Conservation (phyloP, 23 red algal species). For the Gracilaria caudata region DNA sequence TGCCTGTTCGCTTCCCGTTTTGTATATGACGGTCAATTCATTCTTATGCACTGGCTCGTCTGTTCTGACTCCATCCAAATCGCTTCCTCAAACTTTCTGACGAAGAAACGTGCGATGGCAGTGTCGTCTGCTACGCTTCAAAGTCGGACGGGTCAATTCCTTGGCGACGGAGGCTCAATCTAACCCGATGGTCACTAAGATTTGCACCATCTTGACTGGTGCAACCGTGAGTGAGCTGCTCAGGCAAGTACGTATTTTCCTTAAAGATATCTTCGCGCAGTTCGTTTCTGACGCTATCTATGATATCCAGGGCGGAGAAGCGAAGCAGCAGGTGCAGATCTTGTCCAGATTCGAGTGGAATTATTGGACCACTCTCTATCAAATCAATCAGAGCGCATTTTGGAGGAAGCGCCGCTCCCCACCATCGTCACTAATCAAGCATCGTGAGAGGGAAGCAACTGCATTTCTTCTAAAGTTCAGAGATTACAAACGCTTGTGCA, state of each 20-base stretch:
- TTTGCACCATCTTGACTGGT: conserved; percentile 57
- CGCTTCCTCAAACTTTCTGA: background rate
- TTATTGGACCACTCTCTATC: conserved; percentile 19
- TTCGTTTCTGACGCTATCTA: background rate
- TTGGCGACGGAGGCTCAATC: background rate
- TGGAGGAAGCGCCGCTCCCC: conserved; percentile 54
- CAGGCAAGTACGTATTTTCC: background rate
- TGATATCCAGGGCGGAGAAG: conserved; percentile 9
- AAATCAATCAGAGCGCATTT: conserved; percentile 62
- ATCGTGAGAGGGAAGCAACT: conserved; percentile 82
- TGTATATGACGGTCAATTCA: background rate
- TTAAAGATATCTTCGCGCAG: background rate
- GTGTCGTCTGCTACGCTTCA: background rate
- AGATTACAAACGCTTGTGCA: conserved; percentile 67
- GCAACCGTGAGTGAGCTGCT: conserved; percentile 32
- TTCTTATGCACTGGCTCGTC: background rate
- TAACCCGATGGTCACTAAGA: background rate
- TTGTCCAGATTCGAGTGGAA: conserved; percentile 88
- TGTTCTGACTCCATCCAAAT: background rate
- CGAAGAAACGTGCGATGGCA: background rate
- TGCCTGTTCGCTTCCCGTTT: background rate
- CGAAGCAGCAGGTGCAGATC: conserved; percentile 74
- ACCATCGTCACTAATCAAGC: conserved; percentile 88
- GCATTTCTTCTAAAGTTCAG: conserved; percentile 41
- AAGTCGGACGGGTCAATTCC: background rate